Conservation (phyloP, 768 basidiomycete genomes). For the Termitomyces bulborhizus region DNA sequence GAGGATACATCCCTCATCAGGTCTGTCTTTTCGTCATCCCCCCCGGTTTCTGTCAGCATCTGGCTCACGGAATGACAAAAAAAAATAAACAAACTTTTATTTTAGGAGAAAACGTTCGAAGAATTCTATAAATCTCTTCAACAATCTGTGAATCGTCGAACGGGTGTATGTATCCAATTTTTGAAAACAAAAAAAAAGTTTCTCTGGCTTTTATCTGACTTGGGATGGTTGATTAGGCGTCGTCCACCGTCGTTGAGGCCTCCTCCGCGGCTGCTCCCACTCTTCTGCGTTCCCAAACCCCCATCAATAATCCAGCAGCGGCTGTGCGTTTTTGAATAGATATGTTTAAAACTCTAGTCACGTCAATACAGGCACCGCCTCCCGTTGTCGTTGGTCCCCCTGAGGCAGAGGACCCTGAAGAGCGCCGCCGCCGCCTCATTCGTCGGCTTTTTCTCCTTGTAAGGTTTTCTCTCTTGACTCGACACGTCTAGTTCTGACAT, state of each 20-base stretch:
- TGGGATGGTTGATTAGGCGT: neutral
- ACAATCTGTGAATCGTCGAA: neutral
- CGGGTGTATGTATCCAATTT: neutral
- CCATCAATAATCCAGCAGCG: neutral
- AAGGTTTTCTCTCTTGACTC: neutral
- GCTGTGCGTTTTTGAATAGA: neutral
- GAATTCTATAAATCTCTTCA: conserved; percentile 1
- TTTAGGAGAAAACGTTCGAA: neutral
- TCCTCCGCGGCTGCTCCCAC: neutral
- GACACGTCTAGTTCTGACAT: neutral
- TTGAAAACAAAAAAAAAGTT: too few species aligned
- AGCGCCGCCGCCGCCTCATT: neutral
- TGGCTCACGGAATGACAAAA: too few species aligned
- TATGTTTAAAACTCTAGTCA: neutral
- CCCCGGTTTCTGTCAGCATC: too few species aligned
- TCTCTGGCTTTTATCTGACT: neutral
- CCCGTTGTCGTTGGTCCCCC: neutral
- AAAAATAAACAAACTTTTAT: too few species aligned
- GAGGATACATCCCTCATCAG: neutral
- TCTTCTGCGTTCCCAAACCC: neutral
- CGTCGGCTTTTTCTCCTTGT: neutral
- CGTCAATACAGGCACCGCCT: neutral
- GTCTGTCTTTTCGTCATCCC: neutral
- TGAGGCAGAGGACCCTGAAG: conserved; percentile 8
- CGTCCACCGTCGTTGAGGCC: neutral